Evolutionary conservation across 2,329 filamentous ascomycete genomes (phyloP).

Genomic region (Alternaria panax): DNA sequence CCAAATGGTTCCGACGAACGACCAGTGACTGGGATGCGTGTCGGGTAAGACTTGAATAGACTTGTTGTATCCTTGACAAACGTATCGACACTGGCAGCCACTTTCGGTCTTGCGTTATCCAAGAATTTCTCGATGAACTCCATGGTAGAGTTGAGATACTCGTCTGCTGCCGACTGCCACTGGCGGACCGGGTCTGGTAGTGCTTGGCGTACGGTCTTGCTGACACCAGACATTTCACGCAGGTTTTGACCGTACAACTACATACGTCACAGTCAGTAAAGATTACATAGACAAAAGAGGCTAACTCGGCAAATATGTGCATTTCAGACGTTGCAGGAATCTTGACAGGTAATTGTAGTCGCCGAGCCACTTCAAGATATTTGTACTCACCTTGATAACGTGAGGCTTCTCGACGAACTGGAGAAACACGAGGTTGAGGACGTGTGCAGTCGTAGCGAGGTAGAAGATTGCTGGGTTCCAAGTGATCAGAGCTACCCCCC

Average conservation of each 20-base stretch:
- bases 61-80: slow-evolving; percentile 88
- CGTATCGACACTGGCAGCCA: slow-evolving; percentile 83
- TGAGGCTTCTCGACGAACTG: slow-evolving; percentile 94
- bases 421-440: slow-evolving; percentile 85
- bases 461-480: slow-evolving; percentile 87
- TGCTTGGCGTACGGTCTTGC: slow-evolving; percentile 87
- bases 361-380: not conserved
- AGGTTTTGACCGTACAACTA: slow-evolving; percentile 81
- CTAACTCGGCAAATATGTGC: not conserved
- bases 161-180: slow-evolving; percentile 86
- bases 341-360: not conserved
- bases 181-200: slow-evolving; percentile 83
- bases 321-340: not conserved
- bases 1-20: slow-evolving; percentile 82
- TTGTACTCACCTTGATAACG: slow-evolving; percentile 62
- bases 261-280: not conserved
- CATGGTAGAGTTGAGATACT: slow-evolving; percentile 82
- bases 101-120: slow-evolving; percentile 82
- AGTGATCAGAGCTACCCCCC: slow-evolving; percentile 93
- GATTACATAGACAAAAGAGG: not conserved
- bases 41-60: slow-evolving; percentile 88
- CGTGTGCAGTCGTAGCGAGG: slow-evolving; percentile 83
- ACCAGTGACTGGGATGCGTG: slow-evolving; percentile 81
- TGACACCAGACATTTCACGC: slow-evolving; percentile 85
- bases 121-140: slow-evolving; percentile 92